Evolutionary conservation across 768 basidiomycete genomes (phyloP).

Genomic region (Gloeopeniophorella convolvens): DNA sequence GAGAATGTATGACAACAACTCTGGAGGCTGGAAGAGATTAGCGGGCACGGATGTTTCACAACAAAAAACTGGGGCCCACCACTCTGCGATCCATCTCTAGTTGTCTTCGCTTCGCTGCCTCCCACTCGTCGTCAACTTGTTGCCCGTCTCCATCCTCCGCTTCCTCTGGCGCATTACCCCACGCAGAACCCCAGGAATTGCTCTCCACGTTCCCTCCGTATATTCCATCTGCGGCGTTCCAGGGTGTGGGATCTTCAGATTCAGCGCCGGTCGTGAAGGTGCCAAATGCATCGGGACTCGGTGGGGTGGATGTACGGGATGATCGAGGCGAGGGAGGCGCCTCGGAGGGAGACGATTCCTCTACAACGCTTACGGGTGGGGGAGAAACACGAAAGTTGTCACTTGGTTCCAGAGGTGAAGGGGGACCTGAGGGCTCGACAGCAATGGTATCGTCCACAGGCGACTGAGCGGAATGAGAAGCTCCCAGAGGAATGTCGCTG

Average conservation of each 20-base stretch:
- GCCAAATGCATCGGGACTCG: slow-evolving; percentile 50
- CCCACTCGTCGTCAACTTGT: slow-evolving; percentile 58
- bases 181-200: slow-evolving; percentile 30
- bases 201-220: slow-evolving; percentile 17
- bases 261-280: slow-evolving; percentile 48
- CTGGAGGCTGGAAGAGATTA: slow-evolving; percentile 48
- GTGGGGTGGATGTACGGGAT: slow-evolving; percentile 22
- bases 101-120: slow-evolving; percentile 50
- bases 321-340: background rate
- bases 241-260: slow-evolving; percentile 30
- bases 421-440: background rate
- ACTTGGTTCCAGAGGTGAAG: background rate
- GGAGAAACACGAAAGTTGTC: background rate
- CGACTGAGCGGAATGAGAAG: background rate
- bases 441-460: background rate
- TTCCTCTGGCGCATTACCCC: slow-evolving; percentile 19
- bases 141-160: slow-evolving; percentile 18
- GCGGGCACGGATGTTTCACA: slow-evolving; percentile 7
- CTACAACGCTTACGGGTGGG: background rate
- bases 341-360: background rate
- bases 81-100: slow-evolving; percentile 55
- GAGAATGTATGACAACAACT: slow-evolving; percentile 53
- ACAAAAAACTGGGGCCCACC: slow-evolving; percentile 37
- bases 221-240: slow-evolving; percentile 28
- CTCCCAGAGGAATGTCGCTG: slow-evolving; percentile 30